Percentiles rank a stretch among this genome's conserved stretches.
Evolutionary conservation across 768 basidiomycete genomes (phyloP).

Genomic region (Amanita rimosa): DNA sequence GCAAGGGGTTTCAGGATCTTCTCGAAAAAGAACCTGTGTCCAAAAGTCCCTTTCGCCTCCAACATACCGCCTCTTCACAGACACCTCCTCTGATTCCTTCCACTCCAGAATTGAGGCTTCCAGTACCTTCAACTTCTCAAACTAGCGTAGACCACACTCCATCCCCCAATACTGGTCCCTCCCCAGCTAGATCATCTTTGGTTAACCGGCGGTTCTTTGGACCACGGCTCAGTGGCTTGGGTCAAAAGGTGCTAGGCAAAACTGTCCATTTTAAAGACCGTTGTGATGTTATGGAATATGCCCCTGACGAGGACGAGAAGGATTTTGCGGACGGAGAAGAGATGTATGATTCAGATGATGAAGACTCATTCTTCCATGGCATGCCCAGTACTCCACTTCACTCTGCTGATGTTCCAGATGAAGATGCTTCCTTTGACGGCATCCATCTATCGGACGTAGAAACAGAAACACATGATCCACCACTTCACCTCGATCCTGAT

Average conservation of each 20-base stretch:
- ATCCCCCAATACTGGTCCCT: slow-evolving; percentile 20
- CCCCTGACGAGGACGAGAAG: slow-evolving; percentile 39
- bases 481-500: slow-evolving; percentile 32
- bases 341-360: slow-evolving; percentile 24
- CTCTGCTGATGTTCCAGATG: slow-evolving; percentile 12
- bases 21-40: slow-evolving; percentile 69
- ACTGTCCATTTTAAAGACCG: slow-evolving; percentile 73
- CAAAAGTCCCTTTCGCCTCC: slow-evolving; percentile 59
- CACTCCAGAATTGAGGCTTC: slow-evolving; percentile 11
- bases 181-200: slow-evolving; percentile 55
- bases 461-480: slow-evolving; percentile 20
- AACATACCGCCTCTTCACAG: slow-evolving; percentile 13
- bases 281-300: slow-evolving; percentile 77
- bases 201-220: slow-evolving; percentile 69
- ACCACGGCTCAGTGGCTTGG: slow-evolving; percentile 47
- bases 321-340: slow-evolving; percentile 18
- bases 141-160: slow-evolving; percentile 16
- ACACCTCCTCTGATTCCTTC: slow-evolving; percentile 15
- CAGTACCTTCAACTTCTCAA: slow-evolving; percentile 13
- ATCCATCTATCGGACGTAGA: slow-evolving; percentile 30
- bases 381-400: background rate
- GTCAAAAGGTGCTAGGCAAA: slow-evolving; percentile 49
- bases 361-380: slow-evolving; percentile 30
- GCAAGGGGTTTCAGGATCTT: slow-evolving; percentile 62
- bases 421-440: slow-evolving; percentile 32